A percentile compares a stretch with the other conserved stretches of the same genome.
phyloP scores from a whole-genome alignment of 306 rosid genomes.

The Trifolium subterraneum region DNA sequence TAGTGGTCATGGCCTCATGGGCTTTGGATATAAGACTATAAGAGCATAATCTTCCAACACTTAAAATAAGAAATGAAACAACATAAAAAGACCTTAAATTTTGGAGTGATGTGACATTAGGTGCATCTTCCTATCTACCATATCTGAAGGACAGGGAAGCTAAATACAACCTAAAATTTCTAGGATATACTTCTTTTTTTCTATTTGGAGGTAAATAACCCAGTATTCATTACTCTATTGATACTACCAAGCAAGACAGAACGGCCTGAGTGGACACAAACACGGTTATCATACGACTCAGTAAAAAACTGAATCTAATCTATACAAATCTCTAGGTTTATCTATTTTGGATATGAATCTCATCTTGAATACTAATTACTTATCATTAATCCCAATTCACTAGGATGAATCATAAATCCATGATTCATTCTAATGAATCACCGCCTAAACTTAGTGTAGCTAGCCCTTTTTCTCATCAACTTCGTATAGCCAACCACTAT shows the following conservation, averaged over 20 bases:
- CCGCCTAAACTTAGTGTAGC: neutral
- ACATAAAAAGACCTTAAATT: constrained; percentile 4
- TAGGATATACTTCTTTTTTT: neutral
- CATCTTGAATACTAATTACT: neutral
- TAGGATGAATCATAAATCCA: neutral
- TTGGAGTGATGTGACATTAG: neutral
- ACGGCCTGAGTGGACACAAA: neutral
- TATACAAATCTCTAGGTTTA: neutral
- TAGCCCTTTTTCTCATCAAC: neutral
- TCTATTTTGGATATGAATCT: neutral
- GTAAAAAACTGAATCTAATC: neutral
- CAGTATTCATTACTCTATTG: neutral
- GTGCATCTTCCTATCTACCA: neutral
- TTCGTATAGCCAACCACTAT: neutral
- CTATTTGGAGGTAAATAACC: neutral
- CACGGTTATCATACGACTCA: neutral
- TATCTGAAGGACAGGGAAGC: neutral
- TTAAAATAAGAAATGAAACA: constrained; percentile 13
- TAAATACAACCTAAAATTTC: constrained; percentile 10
- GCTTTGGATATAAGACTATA: constrained; percentile 3
- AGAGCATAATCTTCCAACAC: neutral
- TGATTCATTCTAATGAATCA: neutral
- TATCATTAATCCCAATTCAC: neutral
- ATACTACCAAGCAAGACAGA: neutral
- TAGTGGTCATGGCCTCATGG: neutral